These are phyloP conservation scores for Camelina laxa DNA, from an alignment of 345 rosid genomes.

Conservation along the genomic window DNA sequence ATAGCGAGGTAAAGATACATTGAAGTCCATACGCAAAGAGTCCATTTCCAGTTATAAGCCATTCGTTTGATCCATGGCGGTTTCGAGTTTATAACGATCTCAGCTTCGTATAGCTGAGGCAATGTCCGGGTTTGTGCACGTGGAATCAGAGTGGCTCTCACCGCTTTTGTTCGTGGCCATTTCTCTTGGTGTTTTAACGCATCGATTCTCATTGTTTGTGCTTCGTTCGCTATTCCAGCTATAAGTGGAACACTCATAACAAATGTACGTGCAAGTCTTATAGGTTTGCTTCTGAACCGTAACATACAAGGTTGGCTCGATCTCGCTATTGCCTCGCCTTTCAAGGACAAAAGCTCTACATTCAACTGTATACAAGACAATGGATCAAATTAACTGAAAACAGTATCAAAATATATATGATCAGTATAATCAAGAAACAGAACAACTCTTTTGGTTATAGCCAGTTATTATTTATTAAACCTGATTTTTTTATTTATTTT, in stretches of 20 bases:
- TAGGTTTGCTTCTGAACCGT: conserved; percentile 64
- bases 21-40: conserved; percentile 69
- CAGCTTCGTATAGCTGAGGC: conserved; percentile 76
- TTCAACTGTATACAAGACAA: conserved; percentile 51
- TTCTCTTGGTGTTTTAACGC: conserved; percentile 60
- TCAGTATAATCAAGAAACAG: too few species aligned
- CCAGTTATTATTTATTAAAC: too few species aligned
- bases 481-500: too few species aligned
- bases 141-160: conserved; percentile 61
- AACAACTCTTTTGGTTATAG: too few species aligned
- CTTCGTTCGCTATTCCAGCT: conserved; percentile 66
- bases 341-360: conserved; percentile 60
- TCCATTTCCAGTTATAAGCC: conserved; percentile 81
- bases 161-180: conserved; percentile 58
- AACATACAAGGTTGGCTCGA: conserved; percentile 83
- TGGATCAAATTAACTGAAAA: neutral
- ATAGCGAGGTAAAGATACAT: conserved; percentile 51
- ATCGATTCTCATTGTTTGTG: conserved; percentile 58
- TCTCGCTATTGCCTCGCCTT: conserved; percentile 54
- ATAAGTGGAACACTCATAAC: conserved; percentile 62
- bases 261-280: conserved; percentile 60
- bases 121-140: conserved; percentile 61
- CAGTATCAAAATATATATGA: neutral
- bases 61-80: conserved; percentile 70
- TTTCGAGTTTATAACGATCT: conserved; percentile 56